Evolutionary conservation across 163 green algal species (phyloP).

Genomic region (Scenedesmus sp.): DNA sequence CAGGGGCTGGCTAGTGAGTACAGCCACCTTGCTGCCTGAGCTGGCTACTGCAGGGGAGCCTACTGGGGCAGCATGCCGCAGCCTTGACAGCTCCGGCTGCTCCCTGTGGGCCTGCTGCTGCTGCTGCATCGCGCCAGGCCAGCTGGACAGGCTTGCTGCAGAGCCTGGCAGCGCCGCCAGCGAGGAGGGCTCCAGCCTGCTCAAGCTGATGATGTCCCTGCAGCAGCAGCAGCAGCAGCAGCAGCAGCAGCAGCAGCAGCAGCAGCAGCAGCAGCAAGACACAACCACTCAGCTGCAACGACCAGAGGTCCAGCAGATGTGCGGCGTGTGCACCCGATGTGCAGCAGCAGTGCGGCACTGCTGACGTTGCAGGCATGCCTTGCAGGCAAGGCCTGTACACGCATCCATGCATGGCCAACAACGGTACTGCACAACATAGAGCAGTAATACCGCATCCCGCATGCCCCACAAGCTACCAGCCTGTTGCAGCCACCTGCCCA

Average conservation of each 20-base stretch:
- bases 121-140: not conserved
- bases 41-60: not conserved
- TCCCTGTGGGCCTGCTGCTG: constrained; percentile 13
- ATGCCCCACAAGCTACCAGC: not conserved
- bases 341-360: too few species aligned
- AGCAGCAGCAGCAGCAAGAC: not conserved
- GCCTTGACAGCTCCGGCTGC: not conserved
- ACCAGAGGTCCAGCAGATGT: not conserved
- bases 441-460: not conserved
- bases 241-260: not conserved
- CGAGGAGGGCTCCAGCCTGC: not conserved
- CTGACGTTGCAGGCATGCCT: too few species aligned
- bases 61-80: not conserved
- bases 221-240: constrained; percentile 1
- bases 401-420: not conserved
- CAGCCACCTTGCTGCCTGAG: constrained; percentile 1
- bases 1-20: constrained; percentile 35
- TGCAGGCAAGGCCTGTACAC: too few species aligned
- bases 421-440: not conserved
- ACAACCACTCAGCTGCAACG: not conserved
- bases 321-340: too few species aligned
- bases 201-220: constrained; percentile 23
- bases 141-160: not conserved
- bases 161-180: not conserved
- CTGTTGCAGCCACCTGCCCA: not conserved